Evolutionary conservation across 805 yeast species (phyloP), one percentile per base, ranked within the genome.

Genomic region (Sugiyamaella americana): DNA sequence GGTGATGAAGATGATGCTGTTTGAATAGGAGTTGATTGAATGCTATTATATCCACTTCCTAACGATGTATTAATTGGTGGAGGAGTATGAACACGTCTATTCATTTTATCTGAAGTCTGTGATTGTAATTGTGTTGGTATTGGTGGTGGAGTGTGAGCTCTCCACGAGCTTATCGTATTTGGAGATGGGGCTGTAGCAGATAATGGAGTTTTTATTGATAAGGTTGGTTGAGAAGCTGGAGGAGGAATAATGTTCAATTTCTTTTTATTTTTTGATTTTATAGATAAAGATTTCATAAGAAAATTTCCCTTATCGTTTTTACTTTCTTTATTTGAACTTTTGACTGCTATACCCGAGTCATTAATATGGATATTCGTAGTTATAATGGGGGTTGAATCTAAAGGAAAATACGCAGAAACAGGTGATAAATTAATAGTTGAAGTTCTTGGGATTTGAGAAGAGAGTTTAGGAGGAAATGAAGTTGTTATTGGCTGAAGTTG

Each of bases 181-280:
- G 34, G 13, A 35, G 37, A 16, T 5, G 17, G 37, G 11, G 20
- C 5, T 11, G 37, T 16, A 35, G 17, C 17, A 17, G 37, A 35
- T 35, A 13, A 21, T 16, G 37, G 37, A 35, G 43, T 18, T n/a
- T 22, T 13, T 11, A 17, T n/a, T 17, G 30, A 16, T 11, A 21
- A 10, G 6, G 21, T 34, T 6, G 39, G 16, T 4, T 17, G 18
- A 18, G 44, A 34, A 6, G 38, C 17, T 6, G 39, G 44, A 18
- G 39, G 23, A 22, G 51, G 43, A 21, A 44, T 49, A 38, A 52
- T 51, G 11, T 54, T 54, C 35, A 52, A 49, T 44, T 52, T 49
- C 46, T 52, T 52, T 41, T 48, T 52, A 51, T 51, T 52, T 18
- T 52, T 40, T 8, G 34, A 32, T 30, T 19, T 32, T 20, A 29